Conservation (phyloP, 1,284 basidiomycete species). For the Trichosporon asahii region DNA sequence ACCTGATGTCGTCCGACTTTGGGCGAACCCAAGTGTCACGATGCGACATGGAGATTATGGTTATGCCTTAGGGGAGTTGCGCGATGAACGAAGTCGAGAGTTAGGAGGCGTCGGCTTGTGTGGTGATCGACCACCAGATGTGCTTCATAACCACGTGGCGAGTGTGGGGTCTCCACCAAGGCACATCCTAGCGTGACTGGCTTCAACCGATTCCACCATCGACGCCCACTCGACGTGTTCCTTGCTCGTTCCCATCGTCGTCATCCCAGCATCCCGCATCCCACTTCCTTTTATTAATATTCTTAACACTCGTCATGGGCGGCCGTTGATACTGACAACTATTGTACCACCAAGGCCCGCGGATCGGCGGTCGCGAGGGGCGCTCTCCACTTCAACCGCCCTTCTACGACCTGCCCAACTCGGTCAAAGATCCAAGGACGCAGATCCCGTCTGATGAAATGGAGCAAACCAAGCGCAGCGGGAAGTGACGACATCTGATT, state of each 20-base stretch:
- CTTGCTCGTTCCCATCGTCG: not conserved
- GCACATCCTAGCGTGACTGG: not conserved
- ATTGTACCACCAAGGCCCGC: not conserved
- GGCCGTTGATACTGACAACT: not conserved
- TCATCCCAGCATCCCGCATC: not conserved
- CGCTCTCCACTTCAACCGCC: not conserved
- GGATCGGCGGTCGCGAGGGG: not conserved
- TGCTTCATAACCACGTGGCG: not conserved
- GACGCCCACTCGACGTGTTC: not conserved
- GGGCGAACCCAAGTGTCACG: conserved; percentile 2
- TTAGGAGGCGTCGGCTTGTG: not conserved
- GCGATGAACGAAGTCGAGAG: not conserved
- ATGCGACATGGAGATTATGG: conserved; percentile 1
- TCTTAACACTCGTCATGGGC: not conserved
- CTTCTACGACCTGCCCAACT: not conserved
- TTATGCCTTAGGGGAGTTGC: not conserved
- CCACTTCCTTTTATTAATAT: not conserved
- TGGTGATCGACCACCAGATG: not conserved
- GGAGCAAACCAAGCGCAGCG: not conserved
- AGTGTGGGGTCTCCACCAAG: not conserved
- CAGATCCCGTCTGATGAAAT: not conserved
- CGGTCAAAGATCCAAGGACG: not conserved
- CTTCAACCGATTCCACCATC: not conserved
- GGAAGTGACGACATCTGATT: not conserved
- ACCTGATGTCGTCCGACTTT: conserved; percentile 4